Evolutionary conservation across 228 moss, liverwort and hornwort genomes (phyloP), one percentile per base, ranked within the genome.

Genomic region (Sphagnum magellanicum): DNA sequence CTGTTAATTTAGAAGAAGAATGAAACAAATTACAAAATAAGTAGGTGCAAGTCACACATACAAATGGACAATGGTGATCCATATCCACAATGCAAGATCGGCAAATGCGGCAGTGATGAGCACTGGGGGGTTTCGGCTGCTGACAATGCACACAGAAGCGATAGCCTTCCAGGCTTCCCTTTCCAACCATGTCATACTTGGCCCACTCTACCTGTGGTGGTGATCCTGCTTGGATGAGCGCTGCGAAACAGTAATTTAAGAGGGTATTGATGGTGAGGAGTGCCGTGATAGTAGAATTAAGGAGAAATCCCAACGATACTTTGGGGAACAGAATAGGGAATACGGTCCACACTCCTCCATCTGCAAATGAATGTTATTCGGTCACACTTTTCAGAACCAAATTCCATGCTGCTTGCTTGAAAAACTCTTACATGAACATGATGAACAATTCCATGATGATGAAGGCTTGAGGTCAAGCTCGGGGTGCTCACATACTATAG

Each of bases 21-120:
- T 32, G 32, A 32, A 32, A 32, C 32, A 32, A 32, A 32, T 32
- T 32, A 1, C 32, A 32, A 32, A 32, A 1, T 32, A 32, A 32
- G 3, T 32, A 32, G 32, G 32, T 32, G 32, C 32, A 32, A 32
- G 32, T 48, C 50, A 60, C 63, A 79, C 88, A 81, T 79, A 98
- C 98, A 77, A 98, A 98, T 67, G 98, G 98, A 81, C 98, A 98
- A 76, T 98, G 98, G 80, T 98, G 98, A 70, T 98, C 98, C 98
- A 98, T 98, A 71, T 98, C 92, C 17, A 98, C 77, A 32, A 98
- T 94, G 69, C 94, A 98, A 64, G 84, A 70, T 66, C 78, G 74
- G 73, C 98, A 98, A 73, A 85, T 90, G 72, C 98, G 88, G 62
- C 98, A 98, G 69, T 98, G 98, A 74, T 98, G 94, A 53, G 89